These are phyloP conservation scores for Hypoxylon sp. DNA, from an alignment of 2,329 filamentous ascomycete genomes.

Conservation along the genomic window DNA sequence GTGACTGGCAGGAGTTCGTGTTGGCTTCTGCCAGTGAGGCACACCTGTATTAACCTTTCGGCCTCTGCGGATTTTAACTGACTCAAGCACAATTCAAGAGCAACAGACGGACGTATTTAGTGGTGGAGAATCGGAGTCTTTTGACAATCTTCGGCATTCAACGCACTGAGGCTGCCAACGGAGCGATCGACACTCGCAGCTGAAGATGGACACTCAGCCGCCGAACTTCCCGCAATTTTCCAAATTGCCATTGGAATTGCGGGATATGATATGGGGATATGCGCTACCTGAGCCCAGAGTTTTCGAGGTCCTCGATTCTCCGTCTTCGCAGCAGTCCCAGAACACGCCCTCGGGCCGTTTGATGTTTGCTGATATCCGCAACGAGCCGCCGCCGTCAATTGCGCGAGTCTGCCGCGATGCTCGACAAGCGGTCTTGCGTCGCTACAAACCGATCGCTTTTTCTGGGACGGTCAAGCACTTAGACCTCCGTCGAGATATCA, in stretches of 20 bases:
- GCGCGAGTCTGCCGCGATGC: slow-evolving; percentile 63
- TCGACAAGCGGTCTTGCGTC: slow-evolving; percentile 60
- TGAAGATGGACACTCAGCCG: slow-evolving; percentile 36
- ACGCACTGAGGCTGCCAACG: slow-evolving; percentile 11
- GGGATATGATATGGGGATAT: slow-evolving; percentile 63
- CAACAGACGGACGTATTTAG: slow-evolving; percentile 30
- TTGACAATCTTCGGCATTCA: slow-evolving; percentile 3
- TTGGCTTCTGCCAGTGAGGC: slow-evolving; percentile 33
- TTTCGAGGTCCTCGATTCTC: slow-evolving; percentile 64
- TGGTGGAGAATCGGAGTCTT: slow-evolving; percentile 11
- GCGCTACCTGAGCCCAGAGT: slow-evolving; percentile 62
- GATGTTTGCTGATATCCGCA: slow-evolving; percentile 64
- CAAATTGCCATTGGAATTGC: slow-evolving; percentile 61
- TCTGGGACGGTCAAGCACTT: slow-evolving; percentile 64
- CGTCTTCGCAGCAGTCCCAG: slow-evolving; percentile 57
- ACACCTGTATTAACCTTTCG: slow-evolving; percentile 16
- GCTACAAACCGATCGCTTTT: slow-evolving; percentile 62
- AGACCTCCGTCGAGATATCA: slow-evolving; percentile 62
- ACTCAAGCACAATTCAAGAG: slow-evolving; percentile 1
- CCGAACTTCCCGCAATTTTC: slow-evolving; percentile 51
- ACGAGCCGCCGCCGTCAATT: slow-evolving; percentile 62
- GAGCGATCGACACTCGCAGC: slow-evolving; percentile 14
- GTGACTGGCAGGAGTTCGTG: slow-evolving; percentile 29
- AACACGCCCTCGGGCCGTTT: slow-evolving; percentile 60
- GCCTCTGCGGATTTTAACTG: slow-evolving; percentile 13